Base-by-base conservation (phyloP, 2,329 filamentous ascomycete species). In the Tolypocladium amazonense region DNA sequence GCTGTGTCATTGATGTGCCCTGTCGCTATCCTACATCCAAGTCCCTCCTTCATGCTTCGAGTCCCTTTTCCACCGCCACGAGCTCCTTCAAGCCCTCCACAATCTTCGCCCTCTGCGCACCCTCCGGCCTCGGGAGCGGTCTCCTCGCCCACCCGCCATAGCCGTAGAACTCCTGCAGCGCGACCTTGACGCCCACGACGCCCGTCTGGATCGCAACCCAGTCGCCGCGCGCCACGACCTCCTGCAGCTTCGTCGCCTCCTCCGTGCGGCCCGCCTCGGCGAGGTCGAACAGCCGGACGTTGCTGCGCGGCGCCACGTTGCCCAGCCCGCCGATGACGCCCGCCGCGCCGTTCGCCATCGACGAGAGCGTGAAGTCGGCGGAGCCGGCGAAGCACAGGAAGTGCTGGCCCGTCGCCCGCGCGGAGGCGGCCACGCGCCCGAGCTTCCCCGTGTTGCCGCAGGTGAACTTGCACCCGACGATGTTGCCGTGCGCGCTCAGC, bases 361-460 rank as follows among this genome's bases (percentile, higher is more conserved):
- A 85, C 70, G 89, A 87, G 15, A 91, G 73, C 14, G 85, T 87
- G 71, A 90, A 90, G 73, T 91, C 88, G 58, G 87, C 87, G 56
- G 84, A 88, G 58, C 89, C 88, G 43, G 86, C 88, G 66, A 88
- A 83, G 61, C 87, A 87, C 70, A 88, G 79, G 76, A 90, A 91
- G 11, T 54, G 37, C 1, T 58, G 66, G 52, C 60, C 64, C 47
- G 58, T 59, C 7, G 79, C 77, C 3, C 77, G 75, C 25, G 30
- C 54, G 0, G 37, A 78, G 54, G 81, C 70, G 60, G 70, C 81
- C 67, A 77, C 77, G 70, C 71, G 70, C 4, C 73, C 74, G 52
- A 86, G 75, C 68, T 87, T 86, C 41, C 83, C 83, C 45, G 82
- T 86, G 68, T 86, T 86, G 9, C 83, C 84, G 62, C 82, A 85